Percentiles rank a stretch among this genome's conserved stretches.
These are phyloP conservation scores for Colletotrichum caudatum DNA, from an alignment of 2,329 filamentous ascomycete genomes.

Conservation along the genomic window DNA sequence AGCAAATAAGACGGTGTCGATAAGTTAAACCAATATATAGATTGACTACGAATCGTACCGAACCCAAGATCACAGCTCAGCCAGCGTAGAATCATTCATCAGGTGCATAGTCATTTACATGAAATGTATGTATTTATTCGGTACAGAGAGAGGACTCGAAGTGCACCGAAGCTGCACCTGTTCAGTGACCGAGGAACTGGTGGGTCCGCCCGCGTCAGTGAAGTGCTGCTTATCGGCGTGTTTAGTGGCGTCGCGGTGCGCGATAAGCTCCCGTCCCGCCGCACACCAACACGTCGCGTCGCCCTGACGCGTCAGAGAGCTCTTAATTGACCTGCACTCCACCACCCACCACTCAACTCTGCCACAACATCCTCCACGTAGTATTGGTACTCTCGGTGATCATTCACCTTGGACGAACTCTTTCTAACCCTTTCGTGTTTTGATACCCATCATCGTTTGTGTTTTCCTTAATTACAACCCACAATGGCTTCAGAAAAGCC, in stretches of 20 bases:
- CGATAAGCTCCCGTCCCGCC: slow-evolving; percentile 33
- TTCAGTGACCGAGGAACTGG: neutral
- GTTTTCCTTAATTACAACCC: slow-evolving; percentile 13
- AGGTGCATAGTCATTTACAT: neutral
- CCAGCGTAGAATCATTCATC: neutral
- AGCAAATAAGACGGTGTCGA: neutral
- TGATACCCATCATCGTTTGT: slow-evolving; percentile 25
- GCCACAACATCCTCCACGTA: slow-evolving; percentile 38
- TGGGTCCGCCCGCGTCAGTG: neutral
- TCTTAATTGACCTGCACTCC: slow-evolving; percentile 39
- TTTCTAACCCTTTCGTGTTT: slow-evolving; percentile 24
- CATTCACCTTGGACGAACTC: neutral
- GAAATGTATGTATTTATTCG: neutral
- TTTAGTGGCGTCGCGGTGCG: slow-evolving; percentile 30
- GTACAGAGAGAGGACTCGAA: too few relatives aligned
- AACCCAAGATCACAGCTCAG: neutral
- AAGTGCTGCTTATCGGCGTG: slow-evolving; percentile 37
- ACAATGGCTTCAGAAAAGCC: slow-evolving; percentile 64
- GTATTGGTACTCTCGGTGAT: slow-evolving; percentile 15
- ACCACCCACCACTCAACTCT: slow-evolving; percentile 22
- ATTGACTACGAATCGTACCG: neutral
- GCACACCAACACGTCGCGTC: slow-evolving; percentile 40
- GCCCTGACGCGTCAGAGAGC: slow-evolving; percentile 31
- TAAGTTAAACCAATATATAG: neutral
- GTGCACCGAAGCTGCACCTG: neutral